Evolutionary conservation across 345 rosid genomes (phyloP).

Genomic region (Gossypium bickii): DNA sequence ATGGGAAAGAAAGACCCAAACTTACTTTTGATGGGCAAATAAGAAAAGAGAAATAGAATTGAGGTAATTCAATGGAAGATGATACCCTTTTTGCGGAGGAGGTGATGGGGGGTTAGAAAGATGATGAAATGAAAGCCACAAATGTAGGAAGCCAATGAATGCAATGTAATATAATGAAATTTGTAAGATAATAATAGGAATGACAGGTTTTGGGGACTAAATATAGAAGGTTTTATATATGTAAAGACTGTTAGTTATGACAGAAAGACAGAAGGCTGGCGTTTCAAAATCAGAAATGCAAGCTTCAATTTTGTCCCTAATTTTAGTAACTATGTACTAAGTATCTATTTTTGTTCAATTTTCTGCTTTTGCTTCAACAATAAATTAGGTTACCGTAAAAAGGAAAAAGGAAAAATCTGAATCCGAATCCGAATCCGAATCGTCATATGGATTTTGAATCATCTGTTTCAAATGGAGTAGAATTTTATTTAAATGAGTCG

Average conservation of each 20-base stretch:
- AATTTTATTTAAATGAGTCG: too few relatives aligned
- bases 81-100: too few relatives aligned
- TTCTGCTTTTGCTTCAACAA: not conserved
- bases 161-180: not conserved
- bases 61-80: too few relatives aligned
- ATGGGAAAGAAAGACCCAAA: not conserved
- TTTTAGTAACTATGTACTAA: not conserved
- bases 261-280: not conserved
- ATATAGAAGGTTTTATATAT: not conserved
- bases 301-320: not conserved
- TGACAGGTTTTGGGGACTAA: not conserved
- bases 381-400: too few relatives aligned
- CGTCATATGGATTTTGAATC: too few relatives aligned
- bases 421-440: too few relatives aligned
- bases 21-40: constrained; percentile 18
- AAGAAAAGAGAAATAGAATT: not conserved
- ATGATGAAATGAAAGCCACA: not conserved
- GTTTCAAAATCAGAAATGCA: not conserved
- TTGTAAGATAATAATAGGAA: constrained; percentile 1
- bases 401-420: too few relatives aligned
- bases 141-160: not conserved
- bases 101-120: not conserved
- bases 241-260: not conserved
- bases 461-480: too few relatives aligned
- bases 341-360: not conserved